Evolutionary conservation across 208 protist genomes (phyloP), one percentile per base, ranked within the genome.

Genomic region (Crithidia sp.): DNA sequence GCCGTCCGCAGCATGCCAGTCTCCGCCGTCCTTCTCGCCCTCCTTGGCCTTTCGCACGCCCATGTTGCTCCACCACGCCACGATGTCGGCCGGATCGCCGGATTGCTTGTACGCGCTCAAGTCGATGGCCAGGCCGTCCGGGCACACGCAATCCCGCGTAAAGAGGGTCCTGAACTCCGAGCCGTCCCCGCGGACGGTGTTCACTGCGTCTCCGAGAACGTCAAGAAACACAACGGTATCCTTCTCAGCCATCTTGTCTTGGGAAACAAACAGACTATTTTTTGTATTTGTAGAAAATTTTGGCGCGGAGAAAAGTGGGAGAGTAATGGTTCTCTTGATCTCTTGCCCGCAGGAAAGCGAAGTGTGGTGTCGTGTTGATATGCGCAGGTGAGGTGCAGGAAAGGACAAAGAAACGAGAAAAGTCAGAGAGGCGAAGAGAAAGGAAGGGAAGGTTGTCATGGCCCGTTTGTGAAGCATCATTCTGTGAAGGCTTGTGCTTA

Each of bases 61-160:
- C 82, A 83, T 83, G 63, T 80, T 83, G 37, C 64, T 77, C 82
- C 70, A 81, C 62, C 74, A 78, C 67, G 67, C 56, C 14, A 73
- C 44, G 7, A 83, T 65, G 53, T 87, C 78, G 7, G 73, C 47
- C 6, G 50, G 44, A 2, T 76, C 57, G 50, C 71, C 77, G 4
- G 82, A 71, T 45, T 70, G 36, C 36, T 17, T 55, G 62, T 77
- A 81, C 43, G 28, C 44, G 66, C 16, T 71, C 39, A 87, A 56
- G 56, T 84, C 78, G 16, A 87, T 37, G n/a, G 58, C 65, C 43
- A 87, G 28, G 47, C 78, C 70, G 53, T 87, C 77, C 0, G 82
- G 82, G 67, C 62, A 74, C 7, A 75, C 71, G 78, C 82, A 87
- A 39, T 70, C 60, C 16, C 45, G 44, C 28, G 57, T 74, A 41